Conservation (phyloP, 2,329 filamentous ascomycete species). For the Bipolaris gigantea region DNA sequence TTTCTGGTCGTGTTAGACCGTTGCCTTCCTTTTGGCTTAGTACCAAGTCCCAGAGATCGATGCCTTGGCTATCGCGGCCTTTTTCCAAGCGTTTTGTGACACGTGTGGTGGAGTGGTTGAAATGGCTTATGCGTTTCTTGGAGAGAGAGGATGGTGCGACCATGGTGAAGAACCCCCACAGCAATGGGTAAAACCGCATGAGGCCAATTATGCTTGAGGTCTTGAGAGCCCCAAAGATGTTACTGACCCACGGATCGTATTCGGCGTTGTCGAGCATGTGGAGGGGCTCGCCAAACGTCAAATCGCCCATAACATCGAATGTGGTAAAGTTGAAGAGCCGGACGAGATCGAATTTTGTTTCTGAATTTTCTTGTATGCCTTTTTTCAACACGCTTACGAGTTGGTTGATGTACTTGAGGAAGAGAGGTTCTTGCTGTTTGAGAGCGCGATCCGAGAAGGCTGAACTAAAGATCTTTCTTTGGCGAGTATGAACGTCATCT, state of each 20-base stretch:
- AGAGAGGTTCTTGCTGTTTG: constrained; percentile 46
- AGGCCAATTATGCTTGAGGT: constrained; percentile 6
- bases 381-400: constrained; percentile 45
- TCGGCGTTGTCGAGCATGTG: constrained; percentile 33
- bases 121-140: constrained; percentile 22
- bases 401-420: constrained; percentile 47
- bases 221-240: constrained; percentile 33
- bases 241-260: constrained; percentile 25
- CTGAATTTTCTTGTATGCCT: constrained; percentile 26
- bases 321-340: constrained; percentile 39
- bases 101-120: constrained; percentile 23
- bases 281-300: constrained; percentile 38
- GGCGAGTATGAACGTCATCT: constrained; percentile 43
- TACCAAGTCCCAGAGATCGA: constrained; percentile 49
- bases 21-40: constrained; percentile 38
- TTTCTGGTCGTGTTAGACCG: constrained; percentile 36
- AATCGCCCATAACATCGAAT: constrained; percentile 40
- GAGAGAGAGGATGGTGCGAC: constrained; percentile 9
- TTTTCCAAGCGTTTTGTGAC: constrained; percentile 38
- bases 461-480: constrained; percentile 46
- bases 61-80: constrained; percentile 24
- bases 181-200: constrained; percentile 14
- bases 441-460: constrained; percentile 50
- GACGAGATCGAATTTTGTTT: constrained; percentile 41
- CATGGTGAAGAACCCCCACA: constrained; percentile 9